Evolutionary conservation across 2,329 filamentous ascomycete species (phyloP), one percentile per base, ranked within the genome.

Genomic region (Pestalotiopsis sp.): DNA sequence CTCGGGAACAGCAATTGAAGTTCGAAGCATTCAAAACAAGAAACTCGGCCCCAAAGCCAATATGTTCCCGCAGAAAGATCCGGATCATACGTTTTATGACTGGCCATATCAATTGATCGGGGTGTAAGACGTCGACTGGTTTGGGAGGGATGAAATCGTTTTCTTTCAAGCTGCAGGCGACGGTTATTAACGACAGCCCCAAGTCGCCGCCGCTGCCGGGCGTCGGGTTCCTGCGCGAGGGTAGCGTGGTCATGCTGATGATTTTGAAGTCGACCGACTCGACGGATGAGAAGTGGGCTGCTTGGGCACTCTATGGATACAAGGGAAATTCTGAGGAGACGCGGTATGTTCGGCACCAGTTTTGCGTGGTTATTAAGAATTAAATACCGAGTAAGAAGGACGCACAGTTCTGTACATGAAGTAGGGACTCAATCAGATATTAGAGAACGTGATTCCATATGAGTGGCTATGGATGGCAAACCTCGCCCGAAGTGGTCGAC

Each of bases 251-350:
- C 30, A 13, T 62, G 59, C 14, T 62, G 56, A 58, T 62, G 24
- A 81, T 89, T 26, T 78, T 89, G 26, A 85, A 88, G 72, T 84
- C 86, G 2, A 79, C 84, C 68, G 83, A 87, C 72, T 75, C 82
- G 3, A 75, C 84, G 68, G 71, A 72, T 5, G 81, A 84, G 58
- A 85, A 85, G 72, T 77, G 83, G 62, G 83, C 83, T 39, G 86
- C 85, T 7, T 82, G 84, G 79, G 84, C 85, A 7, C 73, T 89
- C 68, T 89, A 89, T 72, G 78, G 11, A 14, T 64, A 9, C 62
- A 62, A 62, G 13, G 59, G 59, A 44, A 4, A 58, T 35, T 1
- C 4, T 26, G 56, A 58, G 26, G 3, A 26, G 56, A 13, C 22
- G 22, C 3, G 26, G 24, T 3, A 58, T 26, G 56, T 58, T 35